Conservation (phyloP, 805 yeast genomes). For the Zygosaccharomyces siamensis region DNA sequence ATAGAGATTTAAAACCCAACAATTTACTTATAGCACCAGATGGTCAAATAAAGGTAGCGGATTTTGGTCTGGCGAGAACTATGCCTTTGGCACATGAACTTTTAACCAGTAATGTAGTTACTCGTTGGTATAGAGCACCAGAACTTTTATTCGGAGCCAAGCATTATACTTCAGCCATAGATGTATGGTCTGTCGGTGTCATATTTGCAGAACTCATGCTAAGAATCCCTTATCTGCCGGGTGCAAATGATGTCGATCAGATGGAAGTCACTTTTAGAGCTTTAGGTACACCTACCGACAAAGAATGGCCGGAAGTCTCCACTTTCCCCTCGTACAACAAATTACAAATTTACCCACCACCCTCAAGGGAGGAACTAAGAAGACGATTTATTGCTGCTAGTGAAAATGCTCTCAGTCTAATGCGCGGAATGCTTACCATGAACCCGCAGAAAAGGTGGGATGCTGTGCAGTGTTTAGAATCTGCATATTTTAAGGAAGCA, state of each 20-base stretch:
- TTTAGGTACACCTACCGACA: slow-evolving; percentile 91
- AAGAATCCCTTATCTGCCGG: slow-evolving; percentile 92
- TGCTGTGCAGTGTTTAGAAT: slow-evolving; percentile 57
- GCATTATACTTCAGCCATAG: slow-evolving; percentile 85
- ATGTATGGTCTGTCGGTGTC: slow-evolving; percentile 94
- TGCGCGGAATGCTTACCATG: slow-evolving; percentile 66
- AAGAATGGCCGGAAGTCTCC: slow-evolving; percentile 85
- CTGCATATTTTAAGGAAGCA: slow-evolving; percentile 62
- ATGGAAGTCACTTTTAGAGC: slow-evolving; percentile 92
- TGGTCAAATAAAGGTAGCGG: slow-evolving; percentile 90
- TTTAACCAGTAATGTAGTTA: slow-evolving; percentile 89
- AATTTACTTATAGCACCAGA: slow-evolving; percentile 80
- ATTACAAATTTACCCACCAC: slow-evolving; percentile 73
- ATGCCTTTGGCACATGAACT: slow-evolving; percentile 71
- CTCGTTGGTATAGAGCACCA: slow-evolving; percentile 97
- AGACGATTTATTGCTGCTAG: slow-evolving; percentile 88
- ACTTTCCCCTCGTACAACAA: slow-evolving; percentile 72
- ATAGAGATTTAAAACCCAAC: slow-evolving; percentile 90
- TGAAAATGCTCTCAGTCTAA: slow-evolving; percentile 70
- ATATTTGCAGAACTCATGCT: slow-evolving; percentile 96
- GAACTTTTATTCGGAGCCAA: slow-evolving; percentile 84
- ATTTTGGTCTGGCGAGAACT: slow-evolving; percentile 92
- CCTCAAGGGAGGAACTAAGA: slow-evolving; percentile 72
- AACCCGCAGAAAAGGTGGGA: slow-evolving; percentile 74
- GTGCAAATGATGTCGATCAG: slow-evolving; percentile 85